phyloP scores from a whole-genome alignment of 2,329 filamentous ascomycete genomes.

The Colletotrichum ledebouriae region DNA sequence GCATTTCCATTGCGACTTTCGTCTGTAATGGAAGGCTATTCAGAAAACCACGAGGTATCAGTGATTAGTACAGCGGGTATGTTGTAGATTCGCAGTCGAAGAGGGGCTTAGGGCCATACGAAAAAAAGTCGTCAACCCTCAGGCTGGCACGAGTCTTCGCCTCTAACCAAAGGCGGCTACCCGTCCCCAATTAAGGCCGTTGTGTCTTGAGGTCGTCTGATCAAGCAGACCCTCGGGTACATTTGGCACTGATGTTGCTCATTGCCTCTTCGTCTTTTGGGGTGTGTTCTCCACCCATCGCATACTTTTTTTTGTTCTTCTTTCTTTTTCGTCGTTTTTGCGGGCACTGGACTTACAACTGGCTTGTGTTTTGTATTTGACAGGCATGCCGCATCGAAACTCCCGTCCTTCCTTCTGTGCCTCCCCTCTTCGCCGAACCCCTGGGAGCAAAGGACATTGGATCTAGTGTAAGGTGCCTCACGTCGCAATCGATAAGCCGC shows the following conservation, averaged over 20 bases:
- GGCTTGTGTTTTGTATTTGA: no score
- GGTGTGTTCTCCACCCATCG: no score
- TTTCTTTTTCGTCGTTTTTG: slow-evolving; percentile 7
- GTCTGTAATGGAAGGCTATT: not conserved
- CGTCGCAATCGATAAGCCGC: slow-evolving; percentile 36
- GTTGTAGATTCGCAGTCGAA: not conserved
- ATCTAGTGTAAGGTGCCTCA: slow-evolving; percentile 3
- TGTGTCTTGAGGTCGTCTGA: slow-evolving; percentile 28
- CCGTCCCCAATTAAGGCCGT: slow-evolving; percentile 1
- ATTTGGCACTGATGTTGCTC: not conserved
- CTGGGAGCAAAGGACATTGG: slow-evolving; percentile 12
- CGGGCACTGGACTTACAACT: slow-evolving; percentile 10
- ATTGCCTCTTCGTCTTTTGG: slow-evolving; percentile 1
- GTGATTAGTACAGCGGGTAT: not conserved
- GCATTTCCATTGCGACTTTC: slow-evolving; percentile 20
- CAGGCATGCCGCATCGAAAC: not conserved
- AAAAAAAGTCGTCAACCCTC: no score
- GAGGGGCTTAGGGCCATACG: no score
- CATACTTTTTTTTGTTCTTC: slow-evolving; percentile 15
- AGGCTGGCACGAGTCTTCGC: not conserved
- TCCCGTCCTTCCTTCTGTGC: not conserved
- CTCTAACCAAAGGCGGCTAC: slow-evolving; percentile 4
- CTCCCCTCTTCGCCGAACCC: slow-evolving; percentile 1
- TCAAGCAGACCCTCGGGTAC: not conserved
- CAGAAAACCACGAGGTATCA: not conserved